Evolutionary conservation across 129 eudicot genomes (phyloP).

Genomic region (Tagetes patula): DNA sequence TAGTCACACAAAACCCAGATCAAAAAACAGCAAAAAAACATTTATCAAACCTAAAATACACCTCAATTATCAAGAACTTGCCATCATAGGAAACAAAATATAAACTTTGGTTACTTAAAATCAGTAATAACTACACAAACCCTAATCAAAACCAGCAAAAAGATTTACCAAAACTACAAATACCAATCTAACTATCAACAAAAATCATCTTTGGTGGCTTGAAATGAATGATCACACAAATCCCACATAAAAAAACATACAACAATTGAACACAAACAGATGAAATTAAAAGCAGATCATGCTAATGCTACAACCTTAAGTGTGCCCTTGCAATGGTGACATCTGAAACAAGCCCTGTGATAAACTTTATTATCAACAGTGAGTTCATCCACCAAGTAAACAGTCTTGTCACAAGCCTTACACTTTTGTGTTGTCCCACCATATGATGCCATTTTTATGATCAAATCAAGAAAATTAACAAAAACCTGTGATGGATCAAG

Average conservation of each 20-base stretch:
- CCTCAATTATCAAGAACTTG: background rate
- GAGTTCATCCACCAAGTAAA: conserved; percentile 88
- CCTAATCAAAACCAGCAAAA: conserved; percentile 12
- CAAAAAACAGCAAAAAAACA: conserved; percentile 2
- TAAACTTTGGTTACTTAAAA: background rate
- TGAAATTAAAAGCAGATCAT: conserved; percentile 17
- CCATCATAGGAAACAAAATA: background rate
- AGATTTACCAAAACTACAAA: background rate
- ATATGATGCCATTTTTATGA: conserved; percentile 52
- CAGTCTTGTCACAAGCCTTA: conserved; percentile 95
- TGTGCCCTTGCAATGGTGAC: conserved; percentile 98
- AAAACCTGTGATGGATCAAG: no score
- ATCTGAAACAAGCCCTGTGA: conserved; percentile 90
- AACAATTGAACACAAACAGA: conserved; percentile 13
- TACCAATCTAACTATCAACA: background rate
- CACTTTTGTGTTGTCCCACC: conserved; percentile 91
- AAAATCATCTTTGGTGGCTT: conserved; percentile 9
- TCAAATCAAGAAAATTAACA: conserved; percentile 22
- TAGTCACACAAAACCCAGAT: conserved; percentile 24
- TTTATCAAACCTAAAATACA: background rate
- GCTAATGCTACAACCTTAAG: conserved; percentile 63
- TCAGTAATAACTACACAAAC: background rate
- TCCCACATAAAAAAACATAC: conserved; percentile 21
- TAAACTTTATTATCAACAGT: conserved; percentile 78
- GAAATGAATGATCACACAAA: conserved; percentile 13